phyloP scores from a whole-genome alignment of 1,139 yeast species.

The Lodderomyces jiufengensis region DNA sequence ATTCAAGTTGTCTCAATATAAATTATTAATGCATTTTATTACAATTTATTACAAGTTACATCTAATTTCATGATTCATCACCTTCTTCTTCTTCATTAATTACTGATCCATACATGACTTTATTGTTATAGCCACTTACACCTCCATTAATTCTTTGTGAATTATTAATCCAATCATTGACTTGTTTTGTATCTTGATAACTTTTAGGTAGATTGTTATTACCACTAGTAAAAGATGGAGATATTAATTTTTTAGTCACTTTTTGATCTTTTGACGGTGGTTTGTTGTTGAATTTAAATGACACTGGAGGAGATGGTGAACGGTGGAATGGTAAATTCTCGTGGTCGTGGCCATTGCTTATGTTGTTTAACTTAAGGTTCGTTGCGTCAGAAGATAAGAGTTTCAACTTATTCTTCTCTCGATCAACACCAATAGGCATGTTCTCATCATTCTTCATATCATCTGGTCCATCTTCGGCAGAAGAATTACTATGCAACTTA shows the following conservation, averaged over 20 bases:
- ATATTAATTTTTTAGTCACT: conserved; percentile 3
- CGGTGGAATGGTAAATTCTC: conserved; percentile 12
- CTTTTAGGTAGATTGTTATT: conserved; percentile 6
- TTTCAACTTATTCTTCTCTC: too few relatives aligned
- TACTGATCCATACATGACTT: conserved; percentile 20
- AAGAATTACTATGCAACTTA: conserved; percentile 36
- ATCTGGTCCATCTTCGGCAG: conserved; percentile 4
- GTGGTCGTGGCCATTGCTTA: conserved; percentile 1
- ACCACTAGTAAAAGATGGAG: conserved; percentile 2
- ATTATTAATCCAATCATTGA: conserved; percentile 13
- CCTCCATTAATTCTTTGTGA: conserved; percentile 1
- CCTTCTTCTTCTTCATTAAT: conserved; percentile 28
- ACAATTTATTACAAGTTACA: too few relatives aligned
- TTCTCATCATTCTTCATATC: conserved; percentile 3
- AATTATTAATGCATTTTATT: too few relatives aligned
- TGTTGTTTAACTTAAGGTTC: background rate
- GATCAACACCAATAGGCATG: background rate
- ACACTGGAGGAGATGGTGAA: conserved; percentile 37
- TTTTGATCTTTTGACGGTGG: background rate
- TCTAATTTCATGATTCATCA: conserved; percentile 9
- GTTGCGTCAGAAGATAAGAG: too few relatives aligned
- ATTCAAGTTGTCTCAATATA: too few relatives aligned
- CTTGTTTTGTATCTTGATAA: conserved; percentile 14
- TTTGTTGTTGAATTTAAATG: conserved; percentile 18
- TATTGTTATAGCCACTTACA: conserved; percentile 6